Evolutionary conservation across 306 rosid species (phyloP), one percentile per base, ranked within the genome.

Genomic region (Quercus gilva): DNA sequence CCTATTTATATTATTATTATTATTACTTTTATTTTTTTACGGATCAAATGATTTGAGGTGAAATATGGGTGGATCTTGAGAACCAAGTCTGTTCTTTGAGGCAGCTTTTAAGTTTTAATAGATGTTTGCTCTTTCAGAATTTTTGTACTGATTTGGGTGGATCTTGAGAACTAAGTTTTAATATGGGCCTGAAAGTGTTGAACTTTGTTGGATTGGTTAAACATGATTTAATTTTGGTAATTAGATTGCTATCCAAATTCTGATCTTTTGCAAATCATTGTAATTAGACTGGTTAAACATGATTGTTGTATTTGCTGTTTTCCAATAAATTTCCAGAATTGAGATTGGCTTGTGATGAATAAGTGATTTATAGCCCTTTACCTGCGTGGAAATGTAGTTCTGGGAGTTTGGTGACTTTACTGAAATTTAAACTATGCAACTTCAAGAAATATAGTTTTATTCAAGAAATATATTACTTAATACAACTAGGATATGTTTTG

Each of bases 81-180:
- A 70, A 74, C 69, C 31, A n/a, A 75, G 77, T 35, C 20, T 78
- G 10, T 58, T 19, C 56, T 15, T 64, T 11, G 25, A 18, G 77
- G 6, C 10, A 10, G 35, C 35, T 31, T 31, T 45, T 4, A 18
- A 8, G 13, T n/a, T 11, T 5, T 70, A n/a, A 19, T 0, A 51
- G 19, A 68, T 58, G 51, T 23, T 60, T 26, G 37, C 68, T 51
- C 41, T 0, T 31, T 31, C 0, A 0, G 33, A 29, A n/a, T n/a
- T n/a, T n/a, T n/a, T n/a, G n/a, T n/a, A n/a, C n/a, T n/a, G n/a
- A n/a, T n/a, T n/a, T n/a, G n/a, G n/a, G n/a, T n/a, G n/a, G n/a
- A n/a, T n/a, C n/a, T n/a, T n/a, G n/a, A n/a, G n/a, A n/a, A n/a
- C n/a, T n/a, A n/a, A n/a, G n/a, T n/a, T n/a, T n/a, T n/a, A n/a